These are phyloP conservation scores for Clitopilus passeckerianus DNA, from an alignment of 768 basidiomycete species.

Conservation along the genomic window DNA sequence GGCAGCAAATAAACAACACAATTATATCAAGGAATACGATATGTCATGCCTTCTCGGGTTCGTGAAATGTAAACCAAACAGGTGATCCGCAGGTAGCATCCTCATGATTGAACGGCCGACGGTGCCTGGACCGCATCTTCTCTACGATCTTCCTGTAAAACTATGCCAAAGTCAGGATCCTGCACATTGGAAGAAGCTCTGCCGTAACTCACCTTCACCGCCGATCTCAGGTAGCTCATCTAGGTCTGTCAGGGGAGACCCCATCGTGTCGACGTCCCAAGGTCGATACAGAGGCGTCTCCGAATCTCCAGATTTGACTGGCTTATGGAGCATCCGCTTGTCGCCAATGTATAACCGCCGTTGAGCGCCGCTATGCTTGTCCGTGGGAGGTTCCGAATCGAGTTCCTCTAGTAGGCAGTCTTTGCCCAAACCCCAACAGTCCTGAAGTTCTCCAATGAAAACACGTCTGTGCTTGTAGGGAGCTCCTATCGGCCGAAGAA, in stretches of 20 bases:
- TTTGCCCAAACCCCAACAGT: constrained; percentile 20
- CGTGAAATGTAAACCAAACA: constrained; percentile 13
- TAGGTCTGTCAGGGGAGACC: not conserved
- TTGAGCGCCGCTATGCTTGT: constrained; percentile 2
- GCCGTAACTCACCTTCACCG: constrained; percentile 14
- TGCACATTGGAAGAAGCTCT: constrained; percentile 2
- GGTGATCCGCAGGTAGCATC: constrained; percentile 15
- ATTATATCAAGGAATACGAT: not conserved
- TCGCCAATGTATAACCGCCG: constrained; percentile 12
- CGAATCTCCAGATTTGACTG: not conserved
- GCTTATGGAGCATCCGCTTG: constrained; percentile 4
- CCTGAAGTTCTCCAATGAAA: constrained; percentile 25
- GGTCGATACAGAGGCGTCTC: not conserved
- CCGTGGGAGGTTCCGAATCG: not conserved
- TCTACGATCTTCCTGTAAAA: constrained; percentile 12
- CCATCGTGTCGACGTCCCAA: not conserved
- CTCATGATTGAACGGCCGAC: constrained; percentile 1
- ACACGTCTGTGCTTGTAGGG: constrained; percentile 10
- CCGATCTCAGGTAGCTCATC: constrained; percentile 5
- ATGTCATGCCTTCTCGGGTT: not conserved
- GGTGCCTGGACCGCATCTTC: constrained; percentile 8
- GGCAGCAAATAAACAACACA: not conserved
- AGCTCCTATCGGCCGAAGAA: constrained; percentile 5
- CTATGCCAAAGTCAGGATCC: constrained; percentile 14
- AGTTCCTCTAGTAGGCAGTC: not conserved